Evolutionary conservation across 148 eudicot genomes (phyloP).

Genomic region (Vaccinium macrocarpon): DNA sequence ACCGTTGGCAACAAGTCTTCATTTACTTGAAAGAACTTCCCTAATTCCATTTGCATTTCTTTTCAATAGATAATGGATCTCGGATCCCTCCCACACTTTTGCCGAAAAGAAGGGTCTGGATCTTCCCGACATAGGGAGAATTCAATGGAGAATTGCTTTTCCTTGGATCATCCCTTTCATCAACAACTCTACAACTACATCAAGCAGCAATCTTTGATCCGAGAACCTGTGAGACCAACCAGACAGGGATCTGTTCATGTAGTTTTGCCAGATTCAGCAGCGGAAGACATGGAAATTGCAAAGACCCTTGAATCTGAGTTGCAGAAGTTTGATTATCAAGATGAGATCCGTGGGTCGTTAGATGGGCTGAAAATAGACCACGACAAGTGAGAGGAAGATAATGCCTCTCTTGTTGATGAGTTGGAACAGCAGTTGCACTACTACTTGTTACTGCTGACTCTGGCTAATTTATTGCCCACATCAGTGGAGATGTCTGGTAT

Average conservation of each 20-base stretch:
- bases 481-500: neutral
- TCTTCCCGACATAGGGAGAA: conserved; percentile 27
- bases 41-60: neutral
- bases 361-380: conserved; percentile 26
- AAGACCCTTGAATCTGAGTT: conserved; percentile 43
- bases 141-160: conserved; percentile 34
- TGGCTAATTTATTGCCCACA: neutral
- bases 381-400: conserved; percentile 10
- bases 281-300: conserved; percentile 39
- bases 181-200: conserved; percentile 51
- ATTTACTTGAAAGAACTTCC: neutral
- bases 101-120: conserved; percentile 40
- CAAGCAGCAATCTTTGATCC: conserved; percentile 35
- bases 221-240: conserved; percentile 24
- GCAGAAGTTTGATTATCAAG: conserved; percentile 31
- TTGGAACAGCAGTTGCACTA: neutral
- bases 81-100: conserved; percentile 38
- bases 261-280: conserved; percentile 34
- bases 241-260: conserved; percentile 59
- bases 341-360: conserved; percentile 29
- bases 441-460: neutral
- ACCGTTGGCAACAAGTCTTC: neutral
- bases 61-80: conserved; percentile 34
- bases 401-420: neutral
- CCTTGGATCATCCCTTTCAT: conserved; percentile 52